Base-by-base conservation (phyloP, 495 filamentous ascomycete genomes). In the Chaetomium cochliodes region DNA sequence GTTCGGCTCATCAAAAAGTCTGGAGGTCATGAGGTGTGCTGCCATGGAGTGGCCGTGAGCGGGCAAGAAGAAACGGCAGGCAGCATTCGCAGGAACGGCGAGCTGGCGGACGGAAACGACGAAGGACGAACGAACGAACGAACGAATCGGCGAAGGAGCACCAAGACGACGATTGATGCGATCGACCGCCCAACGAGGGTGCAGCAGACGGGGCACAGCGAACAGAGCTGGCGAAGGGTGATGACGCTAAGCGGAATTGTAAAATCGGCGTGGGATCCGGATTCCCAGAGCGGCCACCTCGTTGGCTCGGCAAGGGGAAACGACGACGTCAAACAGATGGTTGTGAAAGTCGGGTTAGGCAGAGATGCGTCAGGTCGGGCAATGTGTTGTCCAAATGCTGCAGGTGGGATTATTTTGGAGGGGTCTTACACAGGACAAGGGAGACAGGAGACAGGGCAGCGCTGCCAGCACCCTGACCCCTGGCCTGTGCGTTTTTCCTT, bases 361-460 rank as follows among this genome's bases (percentile, higher is more conserved):
- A 79, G 79, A 77, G 74, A 76, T 81, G 80, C 80, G 77, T 76
- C 72, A 70, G 71, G 70, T 79, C 76, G 75, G 79, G 79, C 79
- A 72, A 67, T 73, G 76, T 77, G 72, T 76, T 80, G 75, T 82
- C 67, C 67, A 62, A 66, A 63, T 63, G 50, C 65, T 68, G 69
- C 70, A 68, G 67, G 71, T 68, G 74, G 73, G 63, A 76, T 75
- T 74, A 49, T 53, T 64, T 68, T 69, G 57, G 61, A 42, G 49
- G 50, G 47, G 58, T 56, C 58, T 66, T 62, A 65, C 63, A 65
- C 63, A 11, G n/a, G 25, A 26, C 44, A 39, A n/a, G 28, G 28
- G 28, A 30, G 28, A 30, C 28, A 11, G 28, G 28, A 30, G 28
- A 30, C 28, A 11, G 18, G 26, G 22, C 49, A 39, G 46, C 47